Evolutionary conservation across 257 asterid species (phyloP).

Genomic region (Plectranthus barbatus): DNA sequence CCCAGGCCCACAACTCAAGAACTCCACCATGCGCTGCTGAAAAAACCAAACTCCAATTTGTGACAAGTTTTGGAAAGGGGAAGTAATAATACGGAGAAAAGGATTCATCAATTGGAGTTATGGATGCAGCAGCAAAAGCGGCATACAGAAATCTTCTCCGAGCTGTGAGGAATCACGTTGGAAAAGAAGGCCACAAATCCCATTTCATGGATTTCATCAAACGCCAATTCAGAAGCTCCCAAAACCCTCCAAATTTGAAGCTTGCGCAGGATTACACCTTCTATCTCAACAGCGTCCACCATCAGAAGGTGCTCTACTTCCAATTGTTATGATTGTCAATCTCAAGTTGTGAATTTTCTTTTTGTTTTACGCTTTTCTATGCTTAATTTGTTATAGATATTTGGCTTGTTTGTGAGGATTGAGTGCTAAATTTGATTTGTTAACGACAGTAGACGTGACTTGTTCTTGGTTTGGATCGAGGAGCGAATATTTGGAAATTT

Average conservation of each 20-base stretch:
- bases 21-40: no score
- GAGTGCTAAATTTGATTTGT: neutral
- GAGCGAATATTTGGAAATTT: neutral
- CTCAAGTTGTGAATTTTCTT: neutral
- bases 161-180: constrained; percentile 60
- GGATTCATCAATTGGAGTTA: constrained; percentile 35
- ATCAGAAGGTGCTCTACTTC: constrained; percentile 54
- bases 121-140: constrained; percentile 25
- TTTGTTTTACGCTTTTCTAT: neutral
- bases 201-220: constrained; percentile 64
- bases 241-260: constrained; percentile 35
- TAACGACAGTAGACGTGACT: neutral
- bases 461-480: neutral
- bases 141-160: constrained; percentile 63
- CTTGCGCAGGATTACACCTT: constrained; percentile 64
- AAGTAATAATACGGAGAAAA: constrained; percentile 8
- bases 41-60: no score
- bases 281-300: constrained; percentile 76
- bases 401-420: neutral
- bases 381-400: neutral
- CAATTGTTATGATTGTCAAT: neutral
- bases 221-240: constrained; percentile 49
- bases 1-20: no score
- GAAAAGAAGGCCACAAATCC: constrained; percentile 47
- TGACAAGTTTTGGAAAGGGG: neutral